These are phyloP conservation scores for Malus orientalis DNA, from an alignment of 306 rosid genomes.

Conservation along the genomic window DNA sequence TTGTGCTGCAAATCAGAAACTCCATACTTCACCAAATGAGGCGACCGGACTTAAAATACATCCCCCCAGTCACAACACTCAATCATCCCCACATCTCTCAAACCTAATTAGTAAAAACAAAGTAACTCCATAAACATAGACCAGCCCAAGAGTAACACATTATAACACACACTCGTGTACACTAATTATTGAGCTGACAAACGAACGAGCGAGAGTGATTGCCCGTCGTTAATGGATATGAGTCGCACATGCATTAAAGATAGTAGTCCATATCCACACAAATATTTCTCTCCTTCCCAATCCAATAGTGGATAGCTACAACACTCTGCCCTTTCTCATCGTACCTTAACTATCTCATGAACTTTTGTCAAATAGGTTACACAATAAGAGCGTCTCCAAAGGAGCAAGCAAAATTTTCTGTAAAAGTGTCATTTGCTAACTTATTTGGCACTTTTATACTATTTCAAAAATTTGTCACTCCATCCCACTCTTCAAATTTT, in stretches of 20 bases:
- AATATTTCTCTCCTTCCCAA: background rate
- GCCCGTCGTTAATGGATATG: too few relatives aligned
- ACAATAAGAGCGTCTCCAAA: too few relatives aligned
- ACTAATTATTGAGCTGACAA: background rate
- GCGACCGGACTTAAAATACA: constrained; percentile 1
- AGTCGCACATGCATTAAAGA: background rate
- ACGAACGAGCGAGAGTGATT: too few relatives aligned
- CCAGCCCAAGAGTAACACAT: background rate
- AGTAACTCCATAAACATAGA: background rate
- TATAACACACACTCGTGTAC: background rate
- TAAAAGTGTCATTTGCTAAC: too few relatives aligned
- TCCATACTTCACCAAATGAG: constrained; percentile 9
- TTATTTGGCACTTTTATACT: too few relatives aligned
- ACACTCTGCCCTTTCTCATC: background rate
- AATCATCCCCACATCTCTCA: constrained; percentile 1
- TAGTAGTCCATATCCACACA: background rate
- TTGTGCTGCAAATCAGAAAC: constrained; percentile 25
- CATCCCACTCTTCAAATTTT: too few relatives aligned
- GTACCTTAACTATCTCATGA: background rate
- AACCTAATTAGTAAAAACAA: background rate
- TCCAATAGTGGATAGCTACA: background rate
- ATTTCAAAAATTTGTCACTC: too few relatives aligned
- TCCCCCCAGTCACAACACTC: background rate
- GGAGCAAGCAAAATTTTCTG: too few relatives aligned
- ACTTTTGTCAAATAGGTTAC: background rate